Evolutionary conservation across 2,329 filamentous ascomycete genomes (phyloP), one percentile per base, ranked within the genome.

Genomic region (Gnomoniopsis sp.): DNA sequence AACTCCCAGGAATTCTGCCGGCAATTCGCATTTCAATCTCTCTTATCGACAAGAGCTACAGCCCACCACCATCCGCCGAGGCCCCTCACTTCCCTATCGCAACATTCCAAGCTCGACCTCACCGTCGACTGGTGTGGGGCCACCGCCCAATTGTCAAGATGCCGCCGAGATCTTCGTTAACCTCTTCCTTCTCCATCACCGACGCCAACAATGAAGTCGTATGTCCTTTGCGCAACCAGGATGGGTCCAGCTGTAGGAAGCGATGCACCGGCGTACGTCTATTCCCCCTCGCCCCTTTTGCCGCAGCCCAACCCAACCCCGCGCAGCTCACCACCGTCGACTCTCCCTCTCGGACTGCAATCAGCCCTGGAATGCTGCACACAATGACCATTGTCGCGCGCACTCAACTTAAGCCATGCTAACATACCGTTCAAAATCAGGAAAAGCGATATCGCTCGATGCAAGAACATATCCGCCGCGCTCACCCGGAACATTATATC

Each of bases 401-500:
- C 30, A 30, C 46, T 46, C 15, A 43, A 6, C 6, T 43, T 49
- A 12, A 36, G 41, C 33, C 19, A 26, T 46, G 54, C 65, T 70
- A 59, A 69, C 64, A 33, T 41, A 54, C 49, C 6, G 6, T 36
- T 14, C 50, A 41, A 14, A 56, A 56, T 57, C n/a, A 74, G 72
- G 72, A 74, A 62, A 74, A 74, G 58, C 65, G 72, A 53, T 99
- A 93, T 79, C 93, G 95, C 74, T 98, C 95, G 64, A 98, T 99
- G 92, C 95, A 98, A 78, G 95, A 99, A 83, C 95, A 99, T 71
- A 98, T 99, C 70, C 91, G 95, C 69, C 88, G 95, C 74, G 95
- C 95, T 67, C 95, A 99, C 74, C 93, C 93, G 63, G 93, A 96
- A 74, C 89, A 98, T 75, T 98, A 98, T 78, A 96, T 99, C 68